Conservation (phyloP, 805 yeast species). For the Brettanomyces sp. region DNA sequence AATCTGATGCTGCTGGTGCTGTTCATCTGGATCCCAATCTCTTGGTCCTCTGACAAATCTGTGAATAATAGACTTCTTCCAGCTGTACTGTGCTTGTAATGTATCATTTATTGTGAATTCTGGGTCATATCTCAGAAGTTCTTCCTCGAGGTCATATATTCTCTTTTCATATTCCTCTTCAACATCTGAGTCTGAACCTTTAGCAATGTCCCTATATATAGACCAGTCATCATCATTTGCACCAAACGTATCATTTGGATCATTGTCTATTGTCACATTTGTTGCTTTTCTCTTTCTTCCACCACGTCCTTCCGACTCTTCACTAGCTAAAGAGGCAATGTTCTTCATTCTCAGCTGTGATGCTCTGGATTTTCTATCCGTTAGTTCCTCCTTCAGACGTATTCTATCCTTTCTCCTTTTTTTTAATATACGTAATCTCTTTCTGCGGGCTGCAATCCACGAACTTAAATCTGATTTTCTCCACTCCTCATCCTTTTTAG, state of each 20-base stretch:
- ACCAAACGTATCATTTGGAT: constrained; percentile 90
- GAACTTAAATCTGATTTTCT: constrained; percentile 61
- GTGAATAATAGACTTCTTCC: constrained; percentile 75
- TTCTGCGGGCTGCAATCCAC: constrained; percentile 72
- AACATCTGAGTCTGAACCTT: constrained; percentile 67
- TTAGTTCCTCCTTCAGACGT: constrained; percentile 65
- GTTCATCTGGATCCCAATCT: constrained; percentile 70
- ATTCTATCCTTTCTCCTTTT: constrained; percentile 55
- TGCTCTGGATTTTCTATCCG: constrained; percentile 83
- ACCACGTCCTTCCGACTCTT: constrained; percentile 14
- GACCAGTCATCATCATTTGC: constrained; percentile 96
- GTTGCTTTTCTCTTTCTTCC: constrained; percentile 37
- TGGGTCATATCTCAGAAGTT: constrained; percentile 75
- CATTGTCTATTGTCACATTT: constrained; percentile 71
- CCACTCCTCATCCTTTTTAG: constrained; percentile 65
- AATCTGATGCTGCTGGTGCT: constrained; percentile 83
- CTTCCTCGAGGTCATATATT: constrained; percentile 58
- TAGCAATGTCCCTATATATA: constrained; percentile 74
- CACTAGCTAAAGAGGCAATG: constrained; percentile 82
- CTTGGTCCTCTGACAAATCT: constrained; percentile 85
- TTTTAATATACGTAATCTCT: constrained; percentile 49
- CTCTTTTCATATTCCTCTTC: constrained; percentile 64
- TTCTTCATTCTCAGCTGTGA: constrained; percentile 90
- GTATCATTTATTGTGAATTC: constrained; percentile 81
- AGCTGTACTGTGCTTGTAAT: constrained; percentile 70